Evolutionary conservation across 768 basidiomycete genomes (phyloP).

Genomic region (Podaxis carcinomalis): DNA sequence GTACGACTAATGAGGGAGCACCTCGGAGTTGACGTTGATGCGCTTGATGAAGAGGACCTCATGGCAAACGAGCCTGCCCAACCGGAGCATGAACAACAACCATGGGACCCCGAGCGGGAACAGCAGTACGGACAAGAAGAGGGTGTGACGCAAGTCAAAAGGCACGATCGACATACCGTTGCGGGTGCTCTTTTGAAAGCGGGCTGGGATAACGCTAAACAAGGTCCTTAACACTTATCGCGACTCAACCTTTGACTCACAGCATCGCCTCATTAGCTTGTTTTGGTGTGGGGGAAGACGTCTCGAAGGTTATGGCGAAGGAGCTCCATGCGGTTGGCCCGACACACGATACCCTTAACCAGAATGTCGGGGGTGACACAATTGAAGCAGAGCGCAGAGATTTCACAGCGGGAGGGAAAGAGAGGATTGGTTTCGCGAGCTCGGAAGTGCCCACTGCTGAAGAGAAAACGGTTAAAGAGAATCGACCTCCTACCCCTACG

Average conservation of each 20-base stretch:
- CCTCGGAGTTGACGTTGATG: conserved; percentile 91
- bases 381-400: conserved; percentile 50
- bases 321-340: conserved; percentile 39
- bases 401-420: conserved; percentile 45
- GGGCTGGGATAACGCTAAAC: conserved; percentile 33
- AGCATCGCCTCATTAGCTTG: conserved; percentile 26
- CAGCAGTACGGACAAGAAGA: conserved; percentile 45
- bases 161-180: conserved; percentile 30
- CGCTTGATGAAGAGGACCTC: conserved; percentile 71
- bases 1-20: conserved; percentile 96
- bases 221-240: conserved; percentile 37
- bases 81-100: conserved; percentile 46
- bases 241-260: not conserved
- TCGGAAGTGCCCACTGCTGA: conserved; percentile 66
- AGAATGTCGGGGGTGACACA: conserved; percentile 35
- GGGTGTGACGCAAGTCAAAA: conserved; percentile 39
- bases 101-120: conserved; percentile 74
- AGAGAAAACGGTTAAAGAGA: conserved; percentile 57
- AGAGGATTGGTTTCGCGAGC: conserved; percentile 54
- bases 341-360: conserved; percentile 32
- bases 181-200: conserved; percentile 29
- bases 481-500: conserved; percentile 25
- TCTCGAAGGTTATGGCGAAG: conserved; percentile 30
- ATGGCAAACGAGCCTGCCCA: conserved; percentile 49
- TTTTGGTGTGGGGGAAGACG: conserved; percentile 33